phyloP scores from a whole-genome alignment of 129 eudicot species.

The Ambrosia artemisiifolia region DNA sequence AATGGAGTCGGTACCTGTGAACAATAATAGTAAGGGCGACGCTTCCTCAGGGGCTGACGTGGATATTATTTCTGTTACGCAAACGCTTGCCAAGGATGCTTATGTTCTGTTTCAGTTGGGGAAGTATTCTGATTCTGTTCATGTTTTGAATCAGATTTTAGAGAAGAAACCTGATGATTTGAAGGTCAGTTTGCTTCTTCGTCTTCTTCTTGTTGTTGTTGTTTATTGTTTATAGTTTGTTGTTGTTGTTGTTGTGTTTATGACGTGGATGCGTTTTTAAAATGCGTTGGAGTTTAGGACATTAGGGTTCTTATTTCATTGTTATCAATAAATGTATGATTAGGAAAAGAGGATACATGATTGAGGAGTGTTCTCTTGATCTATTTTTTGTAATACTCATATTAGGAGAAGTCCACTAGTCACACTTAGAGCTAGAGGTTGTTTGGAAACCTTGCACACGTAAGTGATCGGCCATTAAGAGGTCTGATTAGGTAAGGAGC shows the following conservation, averaged over 20 bases:
- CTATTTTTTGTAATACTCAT: not conserved
- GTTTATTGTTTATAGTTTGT: too few species aligned
- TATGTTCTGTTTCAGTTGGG: conserved; percentile 63
- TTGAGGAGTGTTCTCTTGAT: not conserved
- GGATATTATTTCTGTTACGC: conserved; percentile 49
- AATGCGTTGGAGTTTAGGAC: conserved; percentile 12
- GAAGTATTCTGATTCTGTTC: conserved; percentile 61
- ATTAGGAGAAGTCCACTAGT: not conserved
- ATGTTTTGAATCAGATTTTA: conserved; percentile 63
- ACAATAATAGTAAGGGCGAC: conserved; percentile 34
- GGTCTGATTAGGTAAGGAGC: too few species aligned
- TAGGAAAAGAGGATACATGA: not conserved
- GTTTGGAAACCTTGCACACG: too few species aligned
- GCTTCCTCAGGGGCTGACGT: conserved; percentile 45
- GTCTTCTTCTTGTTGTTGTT: too few species aligned
- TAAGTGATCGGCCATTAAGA: too few species aligned
- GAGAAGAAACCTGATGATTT: conserved; percentile 65
- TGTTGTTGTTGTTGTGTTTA: not conserved
- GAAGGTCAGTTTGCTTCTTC: conserved; percentile 42
- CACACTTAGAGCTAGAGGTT: not conserved
- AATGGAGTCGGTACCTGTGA: conserved; percentile 50
- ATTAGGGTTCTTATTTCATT: conserved; percentile 8
- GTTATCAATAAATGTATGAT: not conserved
- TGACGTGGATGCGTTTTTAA: not conserved
- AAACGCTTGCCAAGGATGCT: conserved; percentile 76